These are phyloP conservation scores for Stephania yunnanensis DNA, from an alignment of 164 flowering plant genomes.

Conservation along the genomic window DNA sequence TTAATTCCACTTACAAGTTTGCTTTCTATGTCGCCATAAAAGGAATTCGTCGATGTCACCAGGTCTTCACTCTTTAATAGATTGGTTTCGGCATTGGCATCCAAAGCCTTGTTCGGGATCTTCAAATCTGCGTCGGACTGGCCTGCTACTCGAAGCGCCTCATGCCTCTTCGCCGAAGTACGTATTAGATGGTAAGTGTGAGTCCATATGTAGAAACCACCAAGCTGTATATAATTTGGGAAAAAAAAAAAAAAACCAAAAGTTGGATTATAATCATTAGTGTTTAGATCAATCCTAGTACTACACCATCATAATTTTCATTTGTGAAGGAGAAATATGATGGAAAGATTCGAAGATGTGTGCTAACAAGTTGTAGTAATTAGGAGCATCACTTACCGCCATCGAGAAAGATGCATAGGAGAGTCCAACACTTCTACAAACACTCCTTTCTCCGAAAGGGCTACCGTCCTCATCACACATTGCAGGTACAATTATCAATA, in stretches of 20 bases:
- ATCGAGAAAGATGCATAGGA: constrained; percentile 92
- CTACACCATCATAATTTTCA: not conserved
- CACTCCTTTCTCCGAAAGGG: constrained; percentile 52
- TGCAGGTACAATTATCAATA: constrained; percentile 79
- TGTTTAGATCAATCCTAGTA: too few relatives aligned
- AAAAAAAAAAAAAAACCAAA: not conserved
- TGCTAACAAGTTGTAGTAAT: not conserved
- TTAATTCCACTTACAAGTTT: constrained; percentile 32
- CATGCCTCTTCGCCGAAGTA: constrained; percentile 30
- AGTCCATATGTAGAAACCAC: constrained; percentile 91
- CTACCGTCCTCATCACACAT: constrained; percentile 65
- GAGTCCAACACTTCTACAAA: constrained; percentile 51
- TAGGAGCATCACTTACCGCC: constrained; percentile 51
- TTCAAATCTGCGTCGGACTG: constrained; percentile 14
- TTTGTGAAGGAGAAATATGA: not conserved
- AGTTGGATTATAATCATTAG: too few relatives aligned
- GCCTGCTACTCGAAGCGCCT: constrained; percentile 25
- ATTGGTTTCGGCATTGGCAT: constrained; percentile 29
- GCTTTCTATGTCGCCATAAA: constrained; percentile 23
- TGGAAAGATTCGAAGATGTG: not conserved
- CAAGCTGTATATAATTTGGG: constrained; percentile 48
- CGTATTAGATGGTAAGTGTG: constrained; percentile 60
- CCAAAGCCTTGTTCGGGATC: constrained; percentile 47
- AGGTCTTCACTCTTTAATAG: constrained; percentile 40
- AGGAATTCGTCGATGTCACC: constrained; percentile 23